Conservation (phyloP, 306 rosid species). For the Cucumis cinereus region DNA sequence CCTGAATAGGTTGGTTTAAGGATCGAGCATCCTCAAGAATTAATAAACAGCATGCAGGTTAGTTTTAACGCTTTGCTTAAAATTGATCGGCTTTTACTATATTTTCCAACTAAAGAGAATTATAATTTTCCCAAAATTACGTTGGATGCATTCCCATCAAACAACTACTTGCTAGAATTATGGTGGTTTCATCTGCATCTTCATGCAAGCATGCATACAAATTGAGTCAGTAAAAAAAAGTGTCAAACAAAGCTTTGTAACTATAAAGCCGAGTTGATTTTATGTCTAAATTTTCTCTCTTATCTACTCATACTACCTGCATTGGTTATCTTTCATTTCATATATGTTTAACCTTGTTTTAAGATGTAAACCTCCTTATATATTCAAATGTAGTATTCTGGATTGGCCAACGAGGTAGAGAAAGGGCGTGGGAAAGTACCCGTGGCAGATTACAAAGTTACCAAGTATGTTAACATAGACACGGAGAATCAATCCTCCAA, state of each 20-base stretch:
- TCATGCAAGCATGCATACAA: neutral
- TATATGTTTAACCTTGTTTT: neutral
- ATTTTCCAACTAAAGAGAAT: neutral
- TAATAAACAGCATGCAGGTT: conserved; percentile 82
- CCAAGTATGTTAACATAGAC: conserved; percentile 39
- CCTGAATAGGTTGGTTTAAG: conserved; percentile 79
- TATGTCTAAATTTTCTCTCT: neutral
- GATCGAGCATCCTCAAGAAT: conserved; percentile 92
- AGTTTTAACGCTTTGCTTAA: conserved; percentile 2
- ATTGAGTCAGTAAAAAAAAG: neutral
- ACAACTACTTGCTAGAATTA: neutral
- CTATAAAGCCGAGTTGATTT: neutral
- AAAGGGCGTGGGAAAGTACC: conserved; percentile 89
- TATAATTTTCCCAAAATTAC: neutral
- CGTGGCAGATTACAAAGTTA: conserved; percentile 92
- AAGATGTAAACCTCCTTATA: neutral
- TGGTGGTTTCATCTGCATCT: neutral
- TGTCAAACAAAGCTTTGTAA: neutral
- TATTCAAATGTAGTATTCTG: conserved; percentile 44
- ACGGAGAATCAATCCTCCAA: conserved; percentile 17
- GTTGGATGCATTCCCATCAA: neutral
- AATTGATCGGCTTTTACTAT: neutral
- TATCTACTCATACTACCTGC: neutral
- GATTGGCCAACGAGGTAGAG: conserved; percentile 69
- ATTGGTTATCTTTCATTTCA: neutral